Percentiles rank a stretch among this genome's conserved stretches.
Conservation (phyloP, 495 filamentous ascomycete genomes). For the Lophiotrema nucula region DNA sequence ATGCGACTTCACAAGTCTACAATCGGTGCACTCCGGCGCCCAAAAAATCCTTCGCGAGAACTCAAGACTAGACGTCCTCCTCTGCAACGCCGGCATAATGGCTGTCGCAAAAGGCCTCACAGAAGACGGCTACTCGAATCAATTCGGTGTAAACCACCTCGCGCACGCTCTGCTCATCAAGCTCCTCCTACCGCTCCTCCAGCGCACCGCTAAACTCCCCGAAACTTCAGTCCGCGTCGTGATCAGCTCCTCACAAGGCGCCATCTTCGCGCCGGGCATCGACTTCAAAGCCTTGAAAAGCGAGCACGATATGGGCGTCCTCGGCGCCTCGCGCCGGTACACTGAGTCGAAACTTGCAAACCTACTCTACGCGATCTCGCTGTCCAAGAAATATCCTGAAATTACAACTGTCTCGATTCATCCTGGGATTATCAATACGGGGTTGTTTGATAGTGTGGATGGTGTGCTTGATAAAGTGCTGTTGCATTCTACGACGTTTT, state of each 20-base stretch:
- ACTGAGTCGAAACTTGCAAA: slow-evolving; percentile 68
- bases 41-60: not conserved
- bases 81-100: slow-evolving; percentile 24
- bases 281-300: not conserved
- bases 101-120: not conserved
- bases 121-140: slow-evolving; percentile 15
- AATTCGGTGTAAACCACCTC: slow-evolving; percentile 16
- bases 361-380: slow-evolving; percentile 58
- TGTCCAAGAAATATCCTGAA: slow-evolving; percentile 58
- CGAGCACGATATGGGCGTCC: not conserved
- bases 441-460: slow-evolving; percentile 37
- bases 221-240: not conserved
- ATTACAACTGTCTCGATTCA: slow-evolving; percentile 61
- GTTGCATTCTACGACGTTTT: not conserved
- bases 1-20: slow-evolving; percentile 12
- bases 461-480: not conserved
- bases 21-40: slow-evolving; percentile 8
- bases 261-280: not conserved
- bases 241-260: not conserved
- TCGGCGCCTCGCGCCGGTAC: slow-evolving; percentile 47
- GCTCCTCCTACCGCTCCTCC: not conserved
- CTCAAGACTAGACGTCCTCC: not conserved
- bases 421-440: slow-evolving; percentile 63
- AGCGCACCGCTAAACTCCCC: not conserved
- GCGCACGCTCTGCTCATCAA: slow-evolving; percentile 15